Percentiles rank a stretch among this genome's conserved stretches.
These are phyloP conservation scores for Umbilicus rupestris DNA, from an alignment of 164 flowering plant species.

Conservation along the genomic window DNA sequence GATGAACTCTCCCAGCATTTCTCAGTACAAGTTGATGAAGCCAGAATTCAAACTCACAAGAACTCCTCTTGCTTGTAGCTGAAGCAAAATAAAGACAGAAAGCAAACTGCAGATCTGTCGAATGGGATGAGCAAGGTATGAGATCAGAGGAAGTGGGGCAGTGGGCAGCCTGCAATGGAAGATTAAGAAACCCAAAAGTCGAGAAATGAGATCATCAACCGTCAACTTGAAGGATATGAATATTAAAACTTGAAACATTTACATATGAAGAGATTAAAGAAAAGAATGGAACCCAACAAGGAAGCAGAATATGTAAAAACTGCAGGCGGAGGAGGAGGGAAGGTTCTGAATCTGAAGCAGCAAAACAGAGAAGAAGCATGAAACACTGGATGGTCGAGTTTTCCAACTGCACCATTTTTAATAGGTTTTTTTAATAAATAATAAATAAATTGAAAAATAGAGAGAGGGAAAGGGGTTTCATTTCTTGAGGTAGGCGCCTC, in stretches of 20 bases:
- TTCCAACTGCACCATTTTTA: background rate
- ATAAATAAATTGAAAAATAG: background rate
- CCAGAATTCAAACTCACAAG: background rate
- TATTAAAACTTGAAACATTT: background rate
- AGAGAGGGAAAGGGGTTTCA: constrained; percentile 3
- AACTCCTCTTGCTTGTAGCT: background rate
- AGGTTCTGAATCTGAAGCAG: too few relatives aligned
- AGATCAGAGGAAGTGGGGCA: background rate
- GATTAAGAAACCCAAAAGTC: background rate
- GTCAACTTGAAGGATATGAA: background rate
- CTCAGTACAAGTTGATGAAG: background rate
- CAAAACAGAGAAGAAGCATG: background rate
- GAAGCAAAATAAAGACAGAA: background rate
- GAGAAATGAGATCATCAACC: background rate
- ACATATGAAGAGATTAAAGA: background rate
- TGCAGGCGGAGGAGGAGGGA: background rate
- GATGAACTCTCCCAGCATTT: constrained; percentile 62
- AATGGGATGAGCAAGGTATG: background rate
- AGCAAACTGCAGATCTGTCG: background rate
- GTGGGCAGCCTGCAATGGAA: background rate
- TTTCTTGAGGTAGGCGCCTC: constrained; percentile 35
- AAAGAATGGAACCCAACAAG: background rate
- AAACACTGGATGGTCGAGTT: too few relatives aligned
- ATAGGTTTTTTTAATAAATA: background rate
- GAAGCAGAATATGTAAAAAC: background rate